Conservation (phyloP, 2,329 filamentous ascomycete genomes). For the Fusarium longipes region DNA sequence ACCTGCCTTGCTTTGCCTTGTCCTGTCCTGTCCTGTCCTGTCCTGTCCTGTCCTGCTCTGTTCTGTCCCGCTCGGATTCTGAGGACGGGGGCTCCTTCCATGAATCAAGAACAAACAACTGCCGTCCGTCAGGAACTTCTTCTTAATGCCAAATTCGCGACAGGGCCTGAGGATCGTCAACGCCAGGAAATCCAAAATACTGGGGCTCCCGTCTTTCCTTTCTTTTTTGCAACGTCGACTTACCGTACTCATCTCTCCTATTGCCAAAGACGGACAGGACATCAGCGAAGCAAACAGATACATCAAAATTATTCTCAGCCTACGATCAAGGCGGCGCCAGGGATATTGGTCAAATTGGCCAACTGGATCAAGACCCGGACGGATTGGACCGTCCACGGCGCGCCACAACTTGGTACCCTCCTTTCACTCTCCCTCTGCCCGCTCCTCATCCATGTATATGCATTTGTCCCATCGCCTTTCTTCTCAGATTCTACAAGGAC, state of each 20-base stretch:
- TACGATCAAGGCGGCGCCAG: conserved; percentile 30
- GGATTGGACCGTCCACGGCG: conserved; percentile 50
- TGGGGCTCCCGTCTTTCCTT: conserved; percentile 11
- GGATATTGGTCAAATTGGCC: conserved; percentile 52
- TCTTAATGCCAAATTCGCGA: neutral
- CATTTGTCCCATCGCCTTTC: conserved; percentile 19
- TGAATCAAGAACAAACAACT: conserved; percentile 17
- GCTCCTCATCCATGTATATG: conserved; percentile 21
- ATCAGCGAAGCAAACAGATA: conserved; percentile 15
- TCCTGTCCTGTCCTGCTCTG: neutral
- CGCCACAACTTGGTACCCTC: conserved; percentile 25
- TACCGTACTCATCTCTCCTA: conserved; percentile 9
- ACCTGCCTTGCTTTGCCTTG: neutral
- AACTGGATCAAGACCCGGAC: conserved; percentile 59
- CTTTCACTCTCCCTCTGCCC: conserved; percentile 14
- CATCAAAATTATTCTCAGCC: conserved; percentile 23
- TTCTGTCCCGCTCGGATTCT: neutral
- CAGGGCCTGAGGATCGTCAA: conserved; percentile 25
- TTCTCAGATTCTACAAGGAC: conserved; percentile 6
- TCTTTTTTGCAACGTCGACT: conserved; percentile 15
- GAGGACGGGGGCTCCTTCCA: conserved; percentile 14
- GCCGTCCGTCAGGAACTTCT: conserved; percentile 20
- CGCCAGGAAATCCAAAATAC: conserved; percentile 13
- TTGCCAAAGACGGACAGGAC: neutral
- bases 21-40: neutral